A percentile compares a stretch with the other conserved stretches of the same genome.
These are phyloP conservation scores for Neofusicoccum sp. DNA, from an alignment of 2,329 filamentous ascomycete species.

Conservation along the genomic window DNA sequence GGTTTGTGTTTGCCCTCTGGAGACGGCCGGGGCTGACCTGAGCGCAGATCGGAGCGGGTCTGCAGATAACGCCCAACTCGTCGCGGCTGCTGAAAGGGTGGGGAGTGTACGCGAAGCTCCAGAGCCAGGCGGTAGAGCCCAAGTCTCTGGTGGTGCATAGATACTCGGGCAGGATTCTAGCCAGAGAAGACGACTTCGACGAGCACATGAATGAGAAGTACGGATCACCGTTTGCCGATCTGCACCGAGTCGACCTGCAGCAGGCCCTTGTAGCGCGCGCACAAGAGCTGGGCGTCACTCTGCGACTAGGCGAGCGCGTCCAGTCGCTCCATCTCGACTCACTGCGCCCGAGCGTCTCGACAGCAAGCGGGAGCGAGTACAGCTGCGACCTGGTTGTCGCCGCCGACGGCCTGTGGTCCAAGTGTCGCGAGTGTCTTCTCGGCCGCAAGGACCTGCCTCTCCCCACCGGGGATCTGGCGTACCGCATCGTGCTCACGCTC, in stretches of 20 bases:
- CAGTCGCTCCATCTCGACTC: constrained; percentile 48
- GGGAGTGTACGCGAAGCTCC: constrained; percentile 48
- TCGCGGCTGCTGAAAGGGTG: constrained; percentile 52
- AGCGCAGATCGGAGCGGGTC: constrained; percentile 33
- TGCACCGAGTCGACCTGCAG: constrained; percentile 64
- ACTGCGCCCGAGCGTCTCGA: constrained; percentile 39
- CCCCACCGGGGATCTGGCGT: constrained; percentile 64
- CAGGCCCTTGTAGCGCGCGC: constrained; percentile 53
- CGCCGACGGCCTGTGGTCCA: constrained; percentile 64
- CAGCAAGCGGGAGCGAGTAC: constrained; percentile 40
- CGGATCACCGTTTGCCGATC: constrained; percentile 55
- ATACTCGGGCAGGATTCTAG: constrained; percentile 50
- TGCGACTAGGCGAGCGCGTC: constrained; percentile 52
- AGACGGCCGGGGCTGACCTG: not conserved
- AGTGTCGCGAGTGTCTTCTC: constrained; percentile 51
- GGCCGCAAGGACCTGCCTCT: constrained; percentile 49
- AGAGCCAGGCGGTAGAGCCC: constrained; percentile 42
- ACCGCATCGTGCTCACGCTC: constrained; percentile 57
- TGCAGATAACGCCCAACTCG: constrained; percentile 39
- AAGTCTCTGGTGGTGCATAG: constrained; percentile 51
- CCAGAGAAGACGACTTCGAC: constrained; percentile 53
- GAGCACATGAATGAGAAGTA: constrained; percentile 55
- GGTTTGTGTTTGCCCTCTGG: constrained; percentile 26
- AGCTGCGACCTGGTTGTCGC: constrained; percentile 59
- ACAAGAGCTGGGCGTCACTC: constrained; percentile 51